These are phyloP conservation scores for Chrysochromulina tobinii DNA, from an alignment of 78 protist genomes.

Conservation along the genomic window DNA sequence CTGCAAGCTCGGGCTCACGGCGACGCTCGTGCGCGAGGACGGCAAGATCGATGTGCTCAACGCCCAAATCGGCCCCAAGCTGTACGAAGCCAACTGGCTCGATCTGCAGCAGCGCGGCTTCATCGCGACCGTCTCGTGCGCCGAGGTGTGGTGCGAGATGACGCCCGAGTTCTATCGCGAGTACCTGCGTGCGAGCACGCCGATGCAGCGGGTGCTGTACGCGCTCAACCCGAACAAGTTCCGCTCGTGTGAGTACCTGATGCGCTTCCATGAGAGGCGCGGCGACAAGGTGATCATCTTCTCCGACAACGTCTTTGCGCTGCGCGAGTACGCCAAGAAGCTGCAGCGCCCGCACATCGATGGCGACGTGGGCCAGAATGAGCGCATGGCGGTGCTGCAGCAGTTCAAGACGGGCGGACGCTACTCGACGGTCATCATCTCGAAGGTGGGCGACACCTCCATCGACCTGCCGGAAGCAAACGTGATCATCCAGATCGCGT, in stretches of 20 bases:
- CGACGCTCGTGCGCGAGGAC: conserved; percentile 94
- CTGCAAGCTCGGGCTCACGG: conserved; percentile 98
- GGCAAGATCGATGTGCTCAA: conserved; percentile 89
- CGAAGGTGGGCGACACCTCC: conserved; percentile 93
- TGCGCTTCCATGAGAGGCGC: conserved; percentile 81
- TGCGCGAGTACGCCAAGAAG: conserved; percentile 35
- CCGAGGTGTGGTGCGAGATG: conserved; percentile 95
- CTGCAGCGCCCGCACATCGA: background rate
- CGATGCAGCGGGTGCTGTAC: conserved; percentile 42
- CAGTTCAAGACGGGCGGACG: conserved; percentile 58
- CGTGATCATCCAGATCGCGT: conserved; percentile 93
- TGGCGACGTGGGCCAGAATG: conserved; percentile 36
- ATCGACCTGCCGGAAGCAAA: conserved; percentile 97
- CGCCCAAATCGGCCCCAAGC: conserved; percentile 97
- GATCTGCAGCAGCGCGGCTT: conserved; percentile 78
- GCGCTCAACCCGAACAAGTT: conserved; percentile 95
- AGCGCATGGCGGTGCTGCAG: conserved; percentile 63
- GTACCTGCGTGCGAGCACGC: conserved; percentile 54
- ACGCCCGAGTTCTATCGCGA: conserved; percentile 75
- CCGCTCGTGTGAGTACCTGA: conserved; percentile 79
- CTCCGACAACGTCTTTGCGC: conserved; percentile 85
- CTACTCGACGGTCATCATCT: conserved; percentile 78
- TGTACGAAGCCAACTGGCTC: conserved; percentile 99
- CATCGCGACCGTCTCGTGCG: conserved; percentile 80
- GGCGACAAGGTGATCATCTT: conserved; percentile 95